Conservation (phyloP, 805 yeast genomes). For the Candida manassasensis region DNA sequence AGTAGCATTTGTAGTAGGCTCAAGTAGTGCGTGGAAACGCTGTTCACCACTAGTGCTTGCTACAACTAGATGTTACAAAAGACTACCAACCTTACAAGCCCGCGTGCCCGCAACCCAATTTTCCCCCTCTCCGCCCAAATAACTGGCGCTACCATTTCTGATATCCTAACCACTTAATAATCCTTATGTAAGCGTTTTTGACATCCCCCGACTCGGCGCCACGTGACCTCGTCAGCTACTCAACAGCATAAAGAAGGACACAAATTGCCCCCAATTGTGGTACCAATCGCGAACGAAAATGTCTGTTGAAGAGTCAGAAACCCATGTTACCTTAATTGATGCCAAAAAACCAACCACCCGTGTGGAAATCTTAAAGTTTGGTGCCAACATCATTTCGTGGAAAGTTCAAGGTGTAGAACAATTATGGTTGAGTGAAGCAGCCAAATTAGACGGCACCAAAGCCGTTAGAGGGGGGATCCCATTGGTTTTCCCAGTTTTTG, state of each 20-base stretch:
- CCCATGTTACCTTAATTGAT: constrained; percentile 55
- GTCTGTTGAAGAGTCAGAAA: constrained; percentile 65
- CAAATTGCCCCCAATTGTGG: not conserved
- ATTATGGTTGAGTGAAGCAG: constrained; percentile 74
- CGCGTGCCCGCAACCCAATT: no score
- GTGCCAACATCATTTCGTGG: constrained; percentile 91
- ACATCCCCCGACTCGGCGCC: no score
- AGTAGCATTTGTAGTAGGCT: no score
- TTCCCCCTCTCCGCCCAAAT: no score
- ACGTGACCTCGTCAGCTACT: not conserved
- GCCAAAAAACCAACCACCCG: constrained; percentile 48
- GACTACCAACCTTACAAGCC: no score
- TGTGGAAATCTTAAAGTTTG: constrained; percentile 73
- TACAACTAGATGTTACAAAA: no score
- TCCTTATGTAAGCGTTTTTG: no score
- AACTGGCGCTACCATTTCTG: no score
- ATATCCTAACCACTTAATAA: no score
- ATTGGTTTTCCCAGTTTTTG: constrained; percentile 90
- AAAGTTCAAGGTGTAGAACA: constrained; percentile 63
- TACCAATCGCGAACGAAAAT: constrained; percentile 22
- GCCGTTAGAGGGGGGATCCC: constrained; percentile 99
- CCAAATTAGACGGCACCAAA: constrained; percentile 83
- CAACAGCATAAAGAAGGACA: not conserved
- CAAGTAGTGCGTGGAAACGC: no score
- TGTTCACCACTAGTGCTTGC: no score